Base-by-base conservation (phyloP, 1,284 basidiomycete genomes). In the Neotropicomus parvogracilis region DNA sequence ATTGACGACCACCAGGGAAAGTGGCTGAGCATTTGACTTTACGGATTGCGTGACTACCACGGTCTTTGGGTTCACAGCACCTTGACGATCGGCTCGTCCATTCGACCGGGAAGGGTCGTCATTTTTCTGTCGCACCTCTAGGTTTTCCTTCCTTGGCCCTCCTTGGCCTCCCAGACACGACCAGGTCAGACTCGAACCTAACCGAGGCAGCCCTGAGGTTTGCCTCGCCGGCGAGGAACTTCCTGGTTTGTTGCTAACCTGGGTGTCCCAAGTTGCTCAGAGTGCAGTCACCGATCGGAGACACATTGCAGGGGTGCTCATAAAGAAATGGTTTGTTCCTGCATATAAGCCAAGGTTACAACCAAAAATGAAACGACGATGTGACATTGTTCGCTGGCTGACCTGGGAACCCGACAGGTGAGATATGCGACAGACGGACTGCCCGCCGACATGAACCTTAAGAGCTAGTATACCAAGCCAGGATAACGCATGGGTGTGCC, bases 41-140 rank as follows among this genome's bases (percentile, higher is more conserved):
- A 87, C 85, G 3, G 83, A 77, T 65, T 92, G 83, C 5, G 86
- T 84, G 24, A 92, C 87, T 3, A 93, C 87, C 11, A 91, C 70
- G 1, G 86, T 84, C 33, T 80, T 81, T 14, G 75, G 72, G 63
- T 91, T 91, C 32, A 70, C 86, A 13, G 72, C 14, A 91, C 78
- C 54, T 79, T 79, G 17, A 66, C 57, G 43, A 92, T 76, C 29
- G 92, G 69, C 58, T 89, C 86, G 62, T 91, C 83, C 13, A 81
- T 84, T 17, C 80, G 72, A 6, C 81, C 82, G 12, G 86, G 86
- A 19, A 88, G 72, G 7, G 73, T 76, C 40, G 88, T 66, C 3
- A 81, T 83, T 26, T 75, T 78, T 33, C 84, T 68, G 54, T 87
- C 85, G 55, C 84, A 81, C 4, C 84, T 83, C 58, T 86, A 84